These are phyloP conservation scores for Penicillium coprophilum DNA, from an alignment of 495 filamentous ascomycete species.

Conservation along the genomic window DNA sequence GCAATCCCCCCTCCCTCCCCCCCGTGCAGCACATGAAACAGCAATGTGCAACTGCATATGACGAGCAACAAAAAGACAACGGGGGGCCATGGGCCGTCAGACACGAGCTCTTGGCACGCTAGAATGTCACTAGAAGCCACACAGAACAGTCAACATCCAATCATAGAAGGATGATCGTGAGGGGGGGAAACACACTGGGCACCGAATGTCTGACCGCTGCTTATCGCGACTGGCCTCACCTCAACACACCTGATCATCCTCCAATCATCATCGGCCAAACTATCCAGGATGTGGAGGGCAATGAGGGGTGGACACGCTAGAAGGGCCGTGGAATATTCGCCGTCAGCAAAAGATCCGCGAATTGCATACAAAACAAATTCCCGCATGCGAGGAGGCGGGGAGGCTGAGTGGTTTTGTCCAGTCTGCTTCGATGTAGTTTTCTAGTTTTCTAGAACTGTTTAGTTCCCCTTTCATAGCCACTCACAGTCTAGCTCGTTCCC, in stretches of 20 bases:
- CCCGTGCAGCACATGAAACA: not conserved
- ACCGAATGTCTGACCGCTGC: constrained; percentile 24
- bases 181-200: constrained; percentile 1
- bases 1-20: not conserved
- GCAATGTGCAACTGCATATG: not conserved
- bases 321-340: constrained; percentile 23
- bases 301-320: constrained; percentile 14
- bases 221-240: constrained; percentile 19
- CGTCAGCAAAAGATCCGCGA: constrained; percentile 23
- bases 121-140: constrained; percentile 29
- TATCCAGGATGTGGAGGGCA: not conserved
- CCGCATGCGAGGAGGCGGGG: constrained; percentile 23
- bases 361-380: constrained; percentile 20
- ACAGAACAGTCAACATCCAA: constrained; percentile 16
- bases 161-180: constrained; percentile 12
- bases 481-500: constrained; percentile 7
- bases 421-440: constrained; percentile 5
- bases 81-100: not conserved
- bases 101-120: constrained; percentile 9
- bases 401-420: constrained; percentile 13
- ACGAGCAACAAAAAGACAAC: not conserved
- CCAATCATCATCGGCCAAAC: constrained; percentile 12
- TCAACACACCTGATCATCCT: not conserved
- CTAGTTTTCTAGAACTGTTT: constrained; percentile 4
- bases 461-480: constrained; percentile 2